Evolutionary conservation across 202 grass and related monocot species (phyloP).

Genomic region (Musa balbisiana): DNA sequence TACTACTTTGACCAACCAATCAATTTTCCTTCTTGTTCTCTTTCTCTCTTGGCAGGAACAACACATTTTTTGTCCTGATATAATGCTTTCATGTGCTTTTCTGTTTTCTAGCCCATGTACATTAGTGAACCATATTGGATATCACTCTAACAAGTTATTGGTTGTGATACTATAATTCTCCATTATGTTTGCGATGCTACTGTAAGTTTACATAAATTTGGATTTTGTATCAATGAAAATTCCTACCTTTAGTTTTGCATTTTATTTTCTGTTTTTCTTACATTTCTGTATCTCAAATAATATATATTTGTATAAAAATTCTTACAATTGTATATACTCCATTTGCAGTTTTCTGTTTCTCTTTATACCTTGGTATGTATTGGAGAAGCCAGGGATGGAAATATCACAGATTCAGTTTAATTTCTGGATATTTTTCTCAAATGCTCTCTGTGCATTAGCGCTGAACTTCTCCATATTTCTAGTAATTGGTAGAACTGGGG

Average conservation of each 20-base stretch:
- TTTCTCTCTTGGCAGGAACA: not conserved
- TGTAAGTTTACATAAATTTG: too few species aligned
- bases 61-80: not conserved
- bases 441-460: constrained; percentile 87
- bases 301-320: not conserved
- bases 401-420: constrained; percentile 83
- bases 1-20: not conserved
- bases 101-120: not conserved
- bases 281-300: not conserved
- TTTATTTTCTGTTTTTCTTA: not conserved
- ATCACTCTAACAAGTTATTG: too few species aligned
- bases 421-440: constrained; percentile 91
- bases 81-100: too few species aligned
- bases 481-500: constrained; percentile 97
- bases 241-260: not conserved
- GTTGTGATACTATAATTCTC: too few species aligned
- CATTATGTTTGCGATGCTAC: too few species aligned
- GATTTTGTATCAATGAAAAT: not conserved
- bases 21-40: not conserved
- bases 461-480: constrained; percentile 99
- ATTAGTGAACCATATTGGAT: not conserved
- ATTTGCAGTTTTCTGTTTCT: constrained; percentile 82
- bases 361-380: constrained; percentile 87
- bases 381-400: constrained; percentile 94
- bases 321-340: not conserved